Evolutionary conservation across 495 filamentous ascomycete genomes (phyloP), one percentile per base, ranked within the genome.

Genomic region (Antarctomyces pellizariae): DNA sequence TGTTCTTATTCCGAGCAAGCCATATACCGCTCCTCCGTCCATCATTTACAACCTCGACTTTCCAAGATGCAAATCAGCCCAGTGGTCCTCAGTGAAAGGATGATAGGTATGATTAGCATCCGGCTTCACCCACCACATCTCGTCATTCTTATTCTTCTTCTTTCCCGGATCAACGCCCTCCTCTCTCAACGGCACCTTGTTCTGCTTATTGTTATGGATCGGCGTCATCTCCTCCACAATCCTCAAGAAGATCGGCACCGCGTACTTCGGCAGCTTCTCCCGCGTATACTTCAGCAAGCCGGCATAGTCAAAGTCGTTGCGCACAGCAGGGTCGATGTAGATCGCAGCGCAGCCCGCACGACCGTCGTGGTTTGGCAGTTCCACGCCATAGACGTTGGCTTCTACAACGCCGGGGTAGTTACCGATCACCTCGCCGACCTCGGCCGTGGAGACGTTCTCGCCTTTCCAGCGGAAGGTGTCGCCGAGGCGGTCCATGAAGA

Each of bases 391-490:
- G 3, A 82, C 75, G 31, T 75, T 82, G 10, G 76, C 75, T 40
- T 84, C 76, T 12, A 59, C 40, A 5, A 84, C 47, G 7, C 67
- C 66, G 0, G 71, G 67, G 43, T 56, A 74, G 23, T 53, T 42
- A 16, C 74, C 72, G 1, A 84, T 46, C 1, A 63, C 57, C 37
- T 75, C 64, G 4, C 67, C 56, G 0, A 84, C 75, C 44, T 84
- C 75, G 16, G 71, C 68, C 0, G 76, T 83, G 13, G 64, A 69
- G 27, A 84, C 75, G 39, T 84, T 84, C 48, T 82, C 76, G 30
- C 64, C 64, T 45, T 83, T 84, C 75, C 75, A 84, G 3, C 75
- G 57, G 49, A 71, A 84, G 0, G 75, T 84, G 43, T 84, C 76
- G 1, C 76, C 76, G 0, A 82, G 50, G 12, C 54, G 58, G 43